Evolutionary conservation across 2,329 filamentous ascomycete species (phyloP).

Genomic region (Penicillium sp.): DNA sequence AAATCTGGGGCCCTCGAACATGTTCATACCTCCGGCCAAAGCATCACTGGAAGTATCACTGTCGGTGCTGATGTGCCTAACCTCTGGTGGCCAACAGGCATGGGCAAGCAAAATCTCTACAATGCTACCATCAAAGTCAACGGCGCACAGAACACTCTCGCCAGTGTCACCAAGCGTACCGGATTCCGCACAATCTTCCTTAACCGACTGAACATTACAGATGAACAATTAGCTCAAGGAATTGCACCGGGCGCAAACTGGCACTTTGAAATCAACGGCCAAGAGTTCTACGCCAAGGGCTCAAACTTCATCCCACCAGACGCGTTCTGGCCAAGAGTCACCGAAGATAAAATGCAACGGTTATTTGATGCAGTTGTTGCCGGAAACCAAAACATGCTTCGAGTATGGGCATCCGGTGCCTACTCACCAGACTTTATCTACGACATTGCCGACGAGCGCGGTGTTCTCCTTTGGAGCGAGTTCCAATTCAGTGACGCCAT

Average conservation of each 20-base stretch:
- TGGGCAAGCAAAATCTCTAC: conserved; percentile 61
- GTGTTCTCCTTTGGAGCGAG: conserved; percentile 63
- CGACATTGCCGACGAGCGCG: conserved; percentile 62
- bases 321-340: conserved; percentile 64
- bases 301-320: conserved; percentile 66
- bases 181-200: conserved; percentile 65
- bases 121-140: conserved; percentile 54
- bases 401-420: conserved; percentile 62
- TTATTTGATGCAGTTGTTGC: conserved; percentile 58
- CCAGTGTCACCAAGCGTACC: conserved; percentile 54
- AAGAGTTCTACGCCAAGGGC: conserved; percentile 65
- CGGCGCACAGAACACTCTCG: conserved; percentile 40
- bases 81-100: conserved; percentile 62
- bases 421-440: conserved; percentile 65
- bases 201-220: conserved; percentile 56
- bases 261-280: conserved; percentile 67
- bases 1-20: conserved; percentile 41
- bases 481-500: conserved; percentile 64
- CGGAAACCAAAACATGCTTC: conserved; percentile 65
- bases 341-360: conserved; percentile 50
- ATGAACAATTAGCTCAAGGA: conserved; percentile 54
- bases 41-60: conserved; percentile 52
- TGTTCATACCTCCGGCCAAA: conserved; percentile 42
- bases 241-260: conserved; percentile 60
- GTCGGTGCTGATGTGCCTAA: conserved; percentile 50